Evolutionary conservation across 139 green algal species (phyloP).

Genomic region (Bryopsis sp.): DNA sequence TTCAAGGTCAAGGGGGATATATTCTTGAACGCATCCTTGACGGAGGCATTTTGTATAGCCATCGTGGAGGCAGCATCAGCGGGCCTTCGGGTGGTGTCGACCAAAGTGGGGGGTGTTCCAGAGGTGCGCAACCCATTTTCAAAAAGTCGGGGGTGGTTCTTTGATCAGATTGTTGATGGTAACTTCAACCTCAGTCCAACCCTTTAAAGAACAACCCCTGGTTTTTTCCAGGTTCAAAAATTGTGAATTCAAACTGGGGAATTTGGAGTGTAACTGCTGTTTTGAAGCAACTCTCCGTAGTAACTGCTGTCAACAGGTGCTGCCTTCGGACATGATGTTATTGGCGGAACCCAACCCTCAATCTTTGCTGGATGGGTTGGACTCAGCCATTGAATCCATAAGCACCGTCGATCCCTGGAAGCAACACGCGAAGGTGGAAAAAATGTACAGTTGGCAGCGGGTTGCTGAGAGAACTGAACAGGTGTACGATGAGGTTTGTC

Average conservation of each 20-base stretch:
- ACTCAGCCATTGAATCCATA: constrained; percentile 22
- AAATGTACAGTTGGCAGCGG: constrained; percentile 86
- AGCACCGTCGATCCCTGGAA: not conserved
- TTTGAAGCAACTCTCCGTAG: not conserved
- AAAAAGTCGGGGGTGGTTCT: too few relatives aligned
- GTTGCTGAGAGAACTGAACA: constrained; percentile 66
- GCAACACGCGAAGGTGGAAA: constrained; percentile 28
- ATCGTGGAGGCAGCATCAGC: constrained; percentile 87
- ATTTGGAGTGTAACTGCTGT: too few relatives aligned
- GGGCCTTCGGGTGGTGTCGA: constrained; percentile 80
- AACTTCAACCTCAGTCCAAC: too few relatives aligned
- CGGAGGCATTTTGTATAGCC: constrained; percentile 97
- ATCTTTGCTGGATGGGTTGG: constrained; percentile 44
- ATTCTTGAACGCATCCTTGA: constrained; percentile 90
- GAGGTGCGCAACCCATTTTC: constrained; percentile 43
- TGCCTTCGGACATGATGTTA: constrained; percentile 77
- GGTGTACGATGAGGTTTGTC: constrained; percentile 56
- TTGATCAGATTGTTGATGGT: too few relatives aligned
- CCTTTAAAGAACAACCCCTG: too few relatives aligned
- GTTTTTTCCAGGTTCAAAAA: too few relatives aligned
- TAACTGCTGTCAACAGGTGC: constrained; percentile 46
- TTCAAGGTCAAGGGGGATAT: constrained; percentile 48
- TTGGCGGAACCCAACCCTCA: constrained; percentile 64
- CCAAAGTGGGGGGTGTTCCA: constrained; percentile 87
- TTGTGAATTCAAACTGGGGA: too few relatives aligned